A percentile compares a stretch with the other conserved stretches of the same genome.
Evolutionary conservation across 768 basidiomycete genomes (phyloP).

Genomic region (Phanerochaete carnosa): DNA sequence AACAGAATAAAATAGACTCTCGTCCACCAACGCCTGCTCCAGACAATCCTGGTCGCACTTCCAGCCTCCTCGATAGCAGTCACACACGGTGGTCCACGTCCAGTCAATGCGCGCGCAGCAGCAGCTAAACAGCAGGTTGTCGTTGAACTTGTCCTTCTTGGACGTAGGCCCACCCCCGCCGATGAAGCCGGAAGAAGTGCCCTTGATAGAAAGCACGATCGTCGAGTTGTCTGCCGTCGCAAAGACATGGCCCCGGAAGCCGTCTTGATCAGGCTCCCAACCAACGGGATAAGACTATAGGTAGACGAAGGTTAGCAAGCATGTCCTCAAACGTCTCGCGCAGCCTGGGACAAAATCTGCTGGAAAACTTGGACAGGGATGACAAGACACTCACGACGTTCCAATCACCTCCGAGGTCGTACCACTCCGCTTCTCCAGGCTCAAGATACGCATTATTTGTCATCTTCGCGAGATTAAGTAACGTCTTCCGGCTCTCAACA

Average conservation of each 20-base stretch:
- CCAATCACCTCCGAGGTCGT: conserved; percentile 67
- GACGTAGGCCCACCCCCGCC: conserved; percentile 80
- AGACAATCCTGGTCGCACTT: conserved; percentile 82
- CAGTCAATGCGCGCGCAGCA: conserved; percentile 93
- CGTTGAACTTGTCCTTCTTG: conserved; percentile 91
- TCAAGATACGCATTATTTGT: conserved; percentile 84
- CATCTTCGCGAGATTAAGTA: conserved; percentile 91
- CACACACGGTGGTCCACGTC: conserved; percentile 93
- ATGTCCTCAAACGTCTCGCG: neutral
- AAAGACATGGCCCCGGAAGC: conserved; percentile 90
- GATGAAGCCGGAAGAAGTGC: conserved; percentile 77
- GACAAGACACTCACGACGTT: conserved; percentile 39
- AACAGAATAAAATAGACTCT: conserved; percentile 86
- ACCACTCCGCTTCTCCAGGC: conserved; percentile 69
- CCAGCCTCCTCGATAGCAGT: conserved; percentile 77
- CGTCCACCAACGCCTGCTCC: conserved; percentile 68
- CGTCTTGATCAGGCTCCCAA: conserved; percentile 87
- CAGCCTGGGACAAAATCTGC: neutral
- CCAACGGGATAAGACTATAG: conserved; percentile 77
- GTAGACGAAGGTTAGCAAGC: neutral
- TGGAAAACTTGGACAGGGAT: neutral
- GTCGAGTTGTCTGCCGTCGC: conserved; percentile 80
- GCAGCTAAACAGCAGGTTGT: conserved; percentile 90
- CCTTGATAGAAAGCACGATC: conserved; percentile 88
- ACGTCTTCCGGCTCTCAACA: conserved; percentile 67